Evolutionary conservation across 2,329 filamentous ascomycete genomes (phyloP).

Genomic region (Ophiostoma pallidulum): DNA sequence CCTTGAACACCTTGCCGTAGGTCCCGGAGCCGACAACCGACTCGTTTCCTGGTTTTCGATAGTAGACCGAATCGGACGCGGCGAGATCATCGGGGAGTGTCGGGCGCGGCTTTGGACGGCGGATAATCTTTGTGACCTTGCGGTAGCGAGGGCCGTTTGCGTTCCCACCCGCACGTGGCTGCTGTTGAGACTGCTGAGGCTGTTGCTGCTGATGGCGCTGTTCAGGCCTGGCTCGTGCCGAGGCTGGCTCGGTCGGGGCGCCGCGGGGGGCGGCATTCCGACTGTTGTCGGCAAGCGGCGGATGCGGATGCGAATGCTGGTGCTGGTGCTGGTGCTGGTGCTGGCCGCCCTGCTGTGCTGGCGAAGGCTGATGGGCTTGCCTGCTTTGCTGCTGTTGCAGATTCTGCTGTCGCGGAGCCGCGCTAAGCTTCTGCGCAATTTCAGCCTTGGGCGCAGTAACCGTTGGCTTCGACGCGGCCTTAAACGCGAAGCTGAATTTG

Average conservation of each 20-base stretch:
- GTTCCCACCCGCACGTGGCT: constrained; percentile 17
- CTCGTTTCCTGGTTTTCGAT: constrained; percentile 91
- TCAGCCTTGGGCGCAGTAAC: constrained; percentile 52
- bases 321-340: constrained; percentile 19
- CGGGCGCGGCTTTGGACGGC: constrained; percentile 61
- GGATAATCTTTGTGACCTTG: constrained; percentile 58
- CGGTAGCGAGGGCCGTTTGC: constrained; percentile 40
- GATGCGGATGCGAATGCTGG: constrained; percentile 12
- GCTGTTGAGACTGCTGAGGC: constrained; percentile 22
- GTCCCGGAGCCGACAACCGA: constrained; percentile 93
- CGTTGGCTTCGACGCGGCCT: constrained; percentile 54
- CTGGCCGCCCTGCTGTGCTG: constrained; percentile 16
- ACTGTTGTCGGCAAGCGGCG: constrained; percentile 23
- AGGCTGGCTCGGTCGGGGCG: constrained; percentile 46
- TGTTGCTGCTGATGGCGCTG: constrained; percentile 18
- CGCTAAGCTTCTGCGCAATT: constrained; percentile 60
- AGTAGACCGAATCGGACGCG: constrained; percentile 82
- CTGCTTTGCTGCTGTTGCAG: constrained; percentile 16
- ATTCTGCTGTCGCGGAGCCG: constrained; percentile 34
- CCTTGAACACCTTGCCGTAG: constrained; percentile 93
- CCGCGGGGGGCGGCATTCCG: constrained; percentile 37
- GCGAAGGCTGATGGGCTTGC: background rate
- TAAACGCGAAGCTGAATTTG: constrained; percentile 92
- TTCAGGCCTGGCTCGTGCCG: constrained; percentile 29
- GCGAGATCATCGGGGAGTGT: constrained; percentile 62